Evolutionary conservation across 768 basidiomycete genomes (phyloP), one percentile per base, ranked within the genome.

Genomic region (Hortiboletus campestris): DNA sequence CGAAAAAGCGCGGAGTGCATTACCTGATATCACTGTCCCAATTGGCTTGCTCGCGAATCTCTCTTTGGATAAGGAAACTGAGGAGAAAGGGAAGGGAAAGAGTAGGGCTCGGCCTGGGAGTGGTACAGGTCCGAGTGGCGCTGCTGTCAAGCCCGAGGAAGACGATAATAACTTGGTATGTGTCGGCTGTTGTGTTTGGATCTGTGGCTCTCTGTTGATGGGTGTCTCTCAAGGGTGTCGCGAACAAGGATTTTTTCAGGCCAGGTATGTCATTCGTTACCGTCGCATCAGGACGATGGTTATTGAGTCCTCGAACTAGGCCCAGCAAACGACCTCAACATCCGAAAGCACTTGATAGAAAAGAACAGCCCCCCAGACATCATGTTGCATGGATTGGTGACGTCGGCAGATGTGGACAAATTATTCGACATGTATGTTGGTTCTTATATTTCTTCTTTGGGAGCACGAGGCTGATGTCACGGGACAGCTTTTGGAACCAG

Each of bases 351-450:
- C 28, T 69, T 91, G 63, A 90, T 91, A 44, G 89, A 91, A 63
- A 84, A 82, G 55, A 86, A 89, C 59, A 87, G 82, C 60, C 86
- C 89, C 1, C 91, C 91, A 0, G 90, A 91, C 62, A 91, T 94
- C 53, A 66, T 93, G 40, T 81, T 90, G 2, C 90, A 91, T 61
- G 88, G 88, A 11, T 72, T 94, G 20, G 88, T 94, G 35, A 84
- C 83, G 1, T 82, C 86, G 0, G 81, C 82, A 45, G 91, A 93
- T 57, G 89, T 92, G 3, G 86, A 91, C 55, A 85, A 85, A 59
- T 71, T 94, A n/a, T 94, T 93, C 61, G 79, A 89, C 34, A 89
- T 93, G 88, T 91, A 61, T 32, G 90, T 78, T 13, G 0, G 7
- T 25, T 49, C 7, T 41, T 43, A 2, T 10, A 10, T 29, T n/a